Percentiles rank a stretch among this genome's conserved stretches.
These are phyloP conservation scores for Leishmania aethiopica DNA, from an alignment of 208 protist genomes.

Conservation along the genomic window DNA sequence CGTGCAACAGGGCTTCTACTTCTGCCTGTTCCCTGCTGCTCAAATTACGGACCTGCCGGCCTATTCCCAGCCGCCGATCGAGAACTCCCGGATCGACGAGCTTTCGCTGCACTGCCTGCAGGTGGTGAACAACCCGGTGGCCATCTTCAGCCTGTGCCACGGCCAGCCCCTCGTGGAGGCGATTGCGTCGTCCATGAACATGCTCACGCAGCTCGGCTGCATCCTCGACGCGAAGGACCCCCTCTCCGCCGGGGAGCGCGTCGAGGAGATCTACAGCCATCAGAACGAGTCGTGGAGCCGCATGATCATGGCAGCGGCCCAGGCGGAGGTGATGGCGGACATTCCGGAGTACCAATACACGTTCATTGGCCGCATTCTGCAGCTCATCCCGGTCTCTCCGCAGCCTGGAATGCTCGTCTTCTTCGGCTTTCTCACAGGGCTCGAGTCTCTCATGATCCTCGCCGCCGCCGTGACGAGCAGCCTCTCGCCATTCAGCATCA, in stretches of 20 bases:
- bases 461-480: slow-evolving; percentile 68
- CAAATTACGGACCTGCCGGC: slow-evolving; percentile 52
- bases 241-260: slow-evolving; percentile 33
- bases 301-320: slow-evolving; percentile 29
- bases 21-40: slow-evolving; percentile 59
- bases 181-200: slow-evolving; percentile 68
- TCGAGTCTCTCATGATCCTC: slow-evolving; percentile 75
- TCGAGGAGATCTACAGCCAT: slow-evolving; percentile 35
- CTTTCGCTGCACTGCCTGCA: slow-evolving; percentile 84
- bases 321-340: slow-evolving; percentile 33
- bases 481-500: slow-evolving; percentile 63
- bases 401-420: slow-evolving; percentile 72
- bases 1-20: slow-evolving; percentile 86
- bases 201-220: slow-evolving; percentile 71
- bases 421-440: slow-evolving; percentile 68
- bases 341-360: slow-evolving; percentile 63
- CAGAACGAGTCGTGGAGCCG: slow-evolving; percentile 28
- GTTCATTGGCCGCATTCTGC: slow-evolving; percentile 71
- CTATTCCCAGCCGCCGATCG: slow-evolving; percentile 40
- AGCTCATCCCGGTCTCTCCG: slow-evolving; percentile 69
- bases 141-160: slow-evolving; percentile 80
- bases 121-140: slow-evolving; percentile 61
- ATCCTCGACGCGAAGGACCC: slow-evolving; percentile 55
- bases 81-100: slow-evolving; percentile 69
- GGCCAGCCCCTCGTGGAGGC: slow-evolving; percentile 61